Evolutionary conservation across 768 basidiomycete species (phyloP), one percentile per base, ranked within the genome.

Genomic region (Boletus tomentosulus): DNA sequence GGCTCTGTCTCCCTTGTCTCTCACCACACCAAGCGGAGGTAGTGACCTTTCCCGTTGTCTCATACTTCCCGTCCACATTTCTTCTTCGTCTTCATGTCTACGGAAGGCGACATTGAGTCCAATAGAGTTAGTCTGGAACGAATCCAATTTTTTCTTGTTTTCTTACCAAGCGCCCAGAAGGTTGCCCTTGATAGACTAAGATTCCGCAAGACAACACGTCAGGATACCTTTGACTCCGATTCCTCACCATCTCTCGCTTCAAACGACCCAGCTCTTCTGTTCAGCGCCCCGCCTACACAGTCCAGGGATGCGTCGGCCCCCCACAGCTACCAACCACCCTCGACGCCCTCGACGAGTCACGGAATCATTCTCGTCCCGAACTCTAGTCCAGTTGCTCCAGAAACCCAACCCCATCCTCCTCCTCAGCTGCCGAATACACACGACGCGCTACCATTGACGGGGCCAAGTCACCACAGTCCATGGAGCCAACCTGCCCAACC

Each of bases 281-380:
- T 63, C 39, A 57, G 42, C 35, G 54, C 60, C 13, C 83, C 78
- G 54, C 85, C 85, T 8, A 44, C 79, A 35, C 89, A 91, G 74
- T 87, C 87, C 55, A 81, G 88, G 62, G 89, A 91, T 75, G 87
- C 80, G 42, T 86, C 85, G n/a, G 70, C 81, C 37, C 64, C 78
- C 69, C 83, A 85, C 53, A 82, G 81, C 55, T 87, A 64, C 67
- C 83, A 79, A 78, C 78, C 74, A 62, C 76, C 63, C 39, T 68
- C 67, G 63, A 76, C 56, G 60, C 71, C 83, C 8, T 72, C 78
- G 10, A 66, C 78, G 28, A 19, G 53, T 34, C 72, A 75, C 42
- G 82, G 80, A 65, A 81, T 73, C 51, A 71, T 91, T 48, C 82
- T 91, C 50, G 88, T 89, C 24, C 89, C 89, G 46, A 86, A 77